phyloP scores from a whole-genome alignment of 441 rosid genomes.

The Adansonia rubrostipa region DNA sequence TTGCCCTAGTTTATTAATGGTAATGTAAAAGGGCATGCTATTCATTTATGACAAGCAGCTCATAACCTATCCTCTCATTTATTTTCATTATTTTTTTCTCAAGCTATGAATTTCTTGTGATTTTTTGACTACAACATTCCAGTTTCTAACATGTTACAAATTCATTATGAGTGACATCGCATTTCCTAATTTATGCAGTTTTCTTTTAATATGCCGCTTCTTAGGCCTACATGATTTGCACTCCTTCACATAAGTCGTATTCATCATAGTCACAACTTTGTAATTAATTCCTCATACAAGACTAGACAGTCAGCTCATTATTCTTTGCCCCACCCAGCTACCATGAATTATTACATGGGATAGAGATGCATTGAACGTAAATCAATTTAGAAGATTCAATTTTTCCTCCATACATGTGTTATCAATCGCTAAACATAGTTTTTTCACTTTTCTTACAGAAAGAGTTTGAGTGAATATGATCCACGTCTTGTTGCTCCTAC shows the following conservation, averaged over 20 bases:
- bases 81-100: not conserved
- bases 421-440: slow-evolving; percentile 23
- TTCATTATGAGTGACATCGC: not conserved
- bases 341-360: slow-evolving; percentile 12
- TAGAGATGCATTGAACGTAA: not conserved
- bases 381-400: not conserved
- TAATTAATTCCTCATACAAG: not conserved
- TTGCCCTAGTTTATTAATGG: slow-evolving; percentile 3
- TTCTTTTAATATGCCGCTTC: not conserved
- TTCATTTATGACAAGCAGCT: slow-evolving; percentile 2
- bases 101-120: not conserved
- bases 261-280: not conserved
- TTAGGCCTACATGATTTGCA: not conserved
- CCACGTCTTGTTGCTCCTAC: slow-evolving; percentile 93
- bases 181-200: not conserved
- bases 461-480: slow-evolving; percentile 88
- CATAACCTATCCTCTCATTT: slow-evolving; percentile 10
- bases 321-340: slow-evolving; percentile 7
- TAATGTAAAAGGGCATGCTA: slow-evolving; percentile 19
- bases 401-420: slow-evolving; percentile 11
- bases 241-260: not conserved
- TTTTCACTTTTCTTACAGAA: slow-evolving; percentile 50
- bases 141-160: not conserved
- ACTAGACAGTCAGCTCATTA: not conserved
- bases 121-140: not conserved